Conservation (phyloP, 1,284 basidiomycete species). For the Ceratobasidium theobromae region DNA sequence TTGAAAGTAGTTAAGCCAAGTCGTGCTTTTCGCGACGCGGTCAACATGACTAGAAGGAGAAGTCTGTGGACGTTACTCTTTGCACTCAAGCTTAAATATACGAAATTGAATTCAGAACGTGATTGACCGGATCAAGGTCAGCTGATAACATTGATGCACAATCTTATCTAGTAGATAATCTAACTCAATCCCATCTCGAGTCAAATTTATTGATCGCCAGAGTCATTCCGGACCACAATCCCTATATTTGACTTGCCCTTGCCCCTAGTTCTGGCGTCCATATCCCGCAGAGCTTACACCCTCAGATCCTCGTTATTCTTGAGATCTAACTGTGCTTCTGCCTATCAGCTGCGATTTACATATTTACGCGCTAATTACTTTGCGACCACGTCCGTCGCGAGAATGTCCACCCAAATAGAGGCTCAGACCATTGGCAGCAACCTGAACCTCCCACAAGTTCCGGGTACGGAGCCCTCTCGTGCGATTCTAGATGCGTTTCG, state of each 20-base stretch:
- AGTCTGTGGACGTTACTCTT: not conserved
- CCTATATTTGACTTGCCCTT: not conserved
- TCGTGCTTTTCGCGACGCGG: slow-evolving; percentile 10
- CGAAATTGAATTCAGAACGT: slow-evolving; percentile 5
- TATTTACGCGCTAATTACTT: not conserved
- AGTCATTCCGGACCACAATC: not conserved
- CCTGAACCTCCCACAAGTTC: slow-evolving; percentile 53
- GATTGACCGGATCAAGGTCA: slow-evolving; percentile 26
- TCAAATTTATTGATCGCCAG: not conserved
- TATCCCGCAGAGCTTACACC: not conserved
- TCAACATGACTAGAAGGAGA: slow-evolving; percentile 15
- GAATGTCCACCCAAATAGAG: slow-evolving; percentile 16
- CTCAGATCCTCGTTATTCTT: not conserved
- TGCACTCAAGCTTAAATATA: not conserved
- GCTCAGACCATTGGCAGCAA: not conserved
- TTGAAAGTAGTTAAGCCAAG: slow-evolving; percentile 19
- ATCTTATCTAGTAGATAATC: not conserved
- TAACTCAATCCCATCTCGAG: slow-evolving; percentile 3
- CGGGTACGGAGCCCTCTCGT: slow-evolving; percentile 69
- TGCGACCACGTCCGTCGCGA: not conserved
- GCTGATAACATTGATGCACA: not conserved
- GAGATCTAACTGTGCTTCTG: not conserved
- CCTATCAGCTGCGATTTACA: not conserved
- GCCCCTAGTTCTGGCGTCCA: slow-evolving; percentile 13
- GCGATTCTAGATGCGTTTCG: slow-evolving; percentile 84